phyloP scores from a whole-genome alignment of 805 yeast species.

The Groenewaldozyma tartarivorans region DNA sequence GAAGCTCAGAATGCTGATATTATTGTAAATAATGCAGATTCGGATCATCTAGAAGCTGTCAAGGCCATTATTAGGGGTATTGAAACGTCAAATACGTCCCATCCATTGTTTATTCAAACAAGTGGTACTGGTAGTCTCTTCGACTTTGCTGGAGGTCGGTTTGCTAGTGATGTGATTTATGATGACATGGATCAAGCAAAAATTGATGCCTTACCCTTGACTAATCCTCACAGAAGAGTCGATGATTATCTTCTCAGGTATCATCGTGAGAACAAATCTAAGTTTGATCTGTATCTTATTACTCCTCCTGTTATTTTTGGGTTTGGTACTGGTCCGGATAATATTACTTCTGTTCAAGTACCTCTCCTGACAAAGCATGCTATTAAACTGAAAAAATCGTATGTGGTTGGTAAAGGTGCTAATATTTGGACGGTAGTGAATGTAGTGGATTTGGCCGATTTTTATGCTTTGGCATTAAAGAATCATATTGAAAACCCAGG shows the following conservation, averaged over 20 bases:
- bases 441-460: conserved; percentile 13
- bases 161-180: conserved; percentile 3
- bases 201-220: conserved; percentile 9
- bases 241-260: conserved; percentile 6
- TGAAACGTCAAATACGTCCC: conserved; percentile 4
- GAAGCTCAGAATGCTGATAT: conserved; percentile 9
- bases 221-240: conserved; percentile 14
- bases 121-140: conserved; percentile 12
- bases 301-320: conserved; percentile 17
- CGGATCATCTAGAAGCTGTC: conserved; percentile 9
- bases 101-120: conserved; percentile 12
- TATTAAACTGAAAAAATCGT: conserved; percentile 8
- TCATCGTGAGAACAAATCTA: conserved; percentile 3
- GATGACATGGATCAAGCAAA: conserved; percentile 10
- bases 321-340: conserved; percentile 13
- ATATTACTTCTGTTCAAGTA: conserved; percentile 8
- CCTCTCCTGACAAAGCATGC: conserved; percentile 8
- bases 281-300: conserved; percentile 8
- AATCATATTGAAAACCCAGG: conserved; percentile 7
- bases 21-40: conserved; percentile 11
- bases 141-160: conserved; percentile 10
- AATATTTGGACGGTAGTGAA: conserved; percentile 12
- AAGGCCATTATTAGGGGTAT: conserved; percentile 8
- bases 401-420: conserved; percentile 9
- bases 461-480: conserved; percentile 5